Percentiles rank a stretch among this genome's conserved stretches.
These are phyloP conservation scores for Gentiana straminea DNA, from an alignment of 257 asterid species.

Conservation along the genomic window DNA sequence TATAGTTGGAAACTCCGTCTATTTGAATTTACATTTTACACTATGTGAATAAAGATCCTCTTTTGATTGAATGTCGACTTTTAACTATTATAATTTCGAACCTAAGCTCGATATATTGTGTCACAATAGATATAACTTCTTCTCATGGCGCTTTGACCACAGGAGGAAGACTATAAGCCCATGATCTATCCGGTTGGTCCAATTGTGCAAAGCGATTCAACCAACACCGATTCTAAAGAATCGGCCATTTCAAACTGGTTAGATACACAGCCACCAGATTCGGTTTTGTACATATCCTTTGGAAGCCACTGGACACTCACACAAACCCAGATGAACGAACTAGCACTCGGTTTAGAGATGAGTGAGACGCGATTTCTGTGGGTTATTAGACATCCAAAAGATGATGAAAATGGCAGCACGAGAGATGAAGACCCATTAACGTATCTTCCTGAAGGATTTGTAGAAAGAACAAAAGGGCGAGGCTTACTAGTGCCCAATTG, in stretches of 20 bases:
- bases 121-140: too few species aligned
- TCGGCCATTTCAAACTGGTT: not conserved
- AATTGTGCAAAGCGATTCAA: slow-evolving; percentile 26
- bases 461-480: slow-evolving; percentile 7
- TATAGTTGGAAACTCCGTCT: too few species aligned
- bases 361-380: slow-evolving; percentile 8
- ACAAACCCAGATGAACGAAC: slow-evolving; percentile 4
- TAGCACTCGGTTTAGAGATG: slow-evolving; percentile 10
- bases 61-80: too few species aligned
- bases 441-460: slow-evolving; percentile 4
- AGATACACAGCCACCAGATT: not conserved
- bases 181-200: slow-evolving; percentile 27
- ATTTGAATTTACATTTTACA: too few species aligned
- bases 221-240: too few species aligned
- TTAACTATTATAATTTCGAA: too few species aligned
- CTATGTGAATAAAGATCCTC: too few species aligned
- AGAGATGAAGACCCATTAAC: not conserved
- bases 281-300: slow-evolving; percentile 6
- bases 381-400: slow-evolving; percentile 7
- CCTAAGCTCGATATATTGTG: too few species aligned
- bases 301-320: slow-evolving; percentile 8
- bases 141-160: slow-evolving; percentile 1
- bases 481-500: slow-evolving; percentile 7
- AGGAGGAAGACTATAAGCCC: slow-evolving; percentile 22
- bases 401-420: not conserved